Evolutionary conservation across 306 rosid species (phyloP), one percentile per base, ranked within the genome.

Genomic region (Ammopiptanthus mongolicus): DNA sequence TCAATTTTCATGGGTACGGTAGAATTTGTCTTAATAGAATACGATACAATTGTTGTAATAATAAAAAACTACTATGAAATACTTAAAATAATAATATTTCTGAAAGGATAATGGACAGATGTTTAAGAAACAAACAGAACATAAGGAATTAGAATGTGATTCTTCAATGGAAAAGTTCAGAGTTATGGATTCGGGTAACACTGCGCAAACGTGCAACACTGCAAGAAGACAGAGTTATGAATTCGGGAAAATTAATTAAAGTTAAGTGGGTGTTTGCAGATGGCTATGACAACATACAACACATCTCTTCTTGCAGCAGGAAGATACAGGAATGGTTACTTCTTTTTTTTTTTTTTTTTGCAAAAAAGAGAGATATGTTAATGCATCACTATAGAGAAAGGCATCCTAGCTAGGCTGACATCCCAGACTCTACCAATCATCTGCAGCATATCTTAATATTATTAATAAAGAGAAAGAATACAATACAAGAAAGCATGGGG

Each of bases 221-320:
- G n/a, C n/a, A n/a, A n/a, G n/a, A n/a, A n/a, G n/a, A n/a, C 3
- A 31, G 5, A 33, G 9, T 47, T 78, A n/a, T 71, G 58, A 10
- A 47, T 41, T 33, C 5, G 55, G 51, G 25, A 36, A 69, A 75
- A 57, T 71, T 84, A 51, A 73, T 29, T 19, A 15, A 10, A 21
- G 57, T 48, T 47, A 52, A 63, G 37, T 34, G 73, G 64, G 65
- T 86, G 56, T 64, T 51, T 84, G 81, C 88, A 95, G 98, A 88
- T 95, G 97, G 98, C 98, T 1, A 97, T 95, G 84, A 91, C 98
- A 22, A 95, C 95, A 5, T 64, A 91, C 82, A 83, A 86, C 81
- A 91, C 98, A 0, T 86, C 97, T 14, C 91, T 88, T 78, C 97
- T 93, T 3, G 87, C 92, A 2, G 64, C 93, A 13, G 86, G 91